phyloP scores from a whole-genome alignment of 495 filamentous ascomycete species.

The Talaromyces trachyspermus region DNA sequence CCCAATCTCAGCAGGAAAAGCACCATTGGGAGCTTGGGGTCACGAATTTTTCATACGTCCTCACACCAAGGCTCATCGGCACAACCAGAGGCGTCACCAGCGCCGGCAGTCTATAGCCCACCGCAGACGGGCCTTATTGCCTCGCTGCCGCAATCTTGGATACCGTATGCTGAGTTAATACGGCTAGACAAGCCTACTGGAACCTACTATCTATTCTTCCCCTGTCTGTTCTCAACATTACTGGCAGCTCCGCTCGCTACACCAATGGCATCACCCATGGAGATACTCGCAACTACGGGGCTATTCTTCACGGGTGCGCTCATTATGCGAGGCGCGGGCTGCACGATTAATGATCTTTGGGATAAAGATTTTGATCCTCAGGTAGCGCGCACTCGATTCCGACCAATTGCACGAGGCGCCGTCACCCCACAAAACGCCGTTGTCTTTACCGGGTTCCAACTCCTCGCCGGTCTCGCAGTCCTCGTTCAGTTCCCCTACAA shows the following conservation, averaged over 20 bases:
- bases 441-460: slow-evolving; percentile 73
- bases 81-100: slow-evolving; percentile 53
- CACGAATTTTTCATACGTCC: slow-evolving; percentile 47
- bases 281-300: slow-evolving; percentile 56
- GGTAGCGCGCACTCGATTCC: slow-evolving; percentile 77
- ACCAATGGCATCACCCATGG: slow-evolving; percentile 42
- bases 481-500: slow-evolving; percentile 78
- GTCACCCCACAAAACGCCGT: slow-evolving; percentile 67
- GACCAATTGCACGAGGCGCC: slow-evolving; percentile 83
- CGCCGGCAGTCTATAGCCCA: slow-evolving; percentile 64
- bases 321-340: slow-evolving; percentile 97
- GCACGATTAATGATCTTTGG: slow-evolving; percentile 96
- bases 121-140: slow-evolving; percentile 83
- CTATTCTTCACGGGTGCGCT: slow-evolving; percentile 85
- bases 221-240: slow-evolving; percentile 72
- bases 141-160: slow-evolving; percentile 61
- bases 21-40: neutral
- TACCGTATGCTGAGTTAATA: slow-evolving; percentile 90
- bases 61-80: slow-evolving; percentile 69
- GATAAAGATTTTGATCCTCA: slow-evolving; percentile 88
- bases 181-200: slow-evolving; percentile 92
- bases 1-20: neutral
- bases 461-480: slow-evolving; percentile 71
- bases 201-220: slow-evolving; percentile 93
- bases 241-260: slow-evolving; percentile 24